Evolutionary conservation across 1,284 basidiomycete genomes (phyloP), one percentile per base, ranked within the genome.

Genomic region (Agroathelia rolfsii): DNA sequence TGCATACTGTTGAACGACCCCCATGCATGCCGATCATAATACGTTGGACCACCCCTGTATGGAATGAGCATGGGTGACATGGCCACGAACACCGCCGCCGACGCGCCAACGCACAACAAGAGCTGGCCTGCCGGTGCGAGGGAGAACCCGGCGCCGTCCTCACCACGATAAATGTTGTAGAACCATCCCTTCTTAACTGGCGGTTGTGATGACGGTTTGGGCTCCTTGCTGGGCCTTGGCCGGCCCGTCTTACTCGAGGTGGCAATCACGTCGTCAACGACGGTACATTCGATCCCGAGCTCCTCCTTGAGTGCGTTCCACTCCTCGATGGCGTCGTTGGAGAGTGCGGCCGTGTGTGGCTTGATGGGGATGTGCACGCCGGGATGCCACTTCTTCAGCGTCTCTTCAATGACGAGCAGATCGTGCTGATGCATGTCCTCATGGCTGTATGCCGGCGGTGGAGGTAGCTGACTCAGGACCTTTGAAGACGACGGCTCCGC

Each of bases 21-120:
- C 82, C 83, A 86, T 16, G 78, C 77, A 6, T 68, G 64, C n/a
- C 82, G 73, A 46, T 86, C 82, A 45, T 81, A 77, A 42, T 75
- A 75, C 10, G 74, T 78, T 24, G 76, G 63, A 0, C 72, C 72
- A n/a, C 80, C 79, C 0, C 76, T n/a, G 76, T 2, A 74, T 58
- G 22, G 58, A 54, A 36, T n/a, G n/a, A n/a, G n/a, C n/a, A n/a
- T n/a, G n/a, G 74, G 74, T 2, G 66, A 64, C 42, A 73, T 58
- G 24, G 66, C 62, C 31, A 76, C 58, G 39, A 73, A 60, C 40
- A 75, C 64, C 32, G 69, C 59, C 11, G 74, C 70, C 3, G 71
- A 70, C 0, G 68, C 69, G 15, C 73, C 69, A 32, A 75, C 55
- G 51, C 64, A 68, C 50, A 73, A 55, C 28, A 67, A 46, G 9